Percentiles rank a stretch among this genome's conserved stretches.
These are phyloP conservation scores for Rhinocladiella mackenziei DNA, from an alignment of 2,329 filamentous ascomycete species.

Conservation along the genomic window DNA sequence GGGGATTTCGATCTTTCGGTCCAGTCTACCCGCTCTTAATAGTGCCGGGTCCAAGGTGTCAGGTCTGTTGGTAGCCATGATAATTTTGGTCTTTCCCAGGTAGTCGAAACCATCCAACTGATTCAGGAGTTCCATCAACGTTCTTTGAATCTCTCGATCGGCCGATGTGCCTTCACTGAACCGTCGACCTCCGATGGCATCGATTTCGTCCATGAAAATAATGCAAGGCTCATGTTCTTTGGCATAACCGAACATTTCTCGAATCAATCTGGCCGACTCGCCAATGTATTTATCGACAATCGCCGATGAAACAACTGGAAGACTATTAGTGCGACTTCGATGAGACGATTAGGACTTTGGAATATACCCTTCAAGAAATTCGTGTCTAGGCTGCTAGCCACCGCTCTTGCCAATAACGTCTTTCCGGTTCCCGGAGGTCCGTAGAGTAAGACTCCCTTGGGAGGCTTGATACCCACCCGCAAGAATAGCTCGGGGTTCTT, in stretches of 20 bases:
- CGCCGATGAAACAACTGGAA: slow-evolving; percentile 86
- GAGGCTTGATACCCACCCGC: slow-evolving; percentile 96
- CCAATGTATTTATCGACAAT: slow-evolving; percentile 99
- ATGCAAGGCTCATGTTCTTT: slow-evolving; percentile 99
- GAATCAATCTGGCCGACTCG: slow-evolving; percentile 92
- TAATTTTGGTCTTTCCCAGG: slow-evolving; percentile 98
- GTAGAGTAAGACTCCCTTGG: slow-evolving; percentile 94
- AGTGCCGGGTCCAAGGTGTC: slow-evolving; percentile 93
- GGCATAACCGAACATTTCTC: slow-evolving; percentile 99
- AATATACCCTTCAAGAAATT: slow-evolving; percentile 90
- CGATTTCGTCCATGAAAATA: slow-evolving; percentile 99
- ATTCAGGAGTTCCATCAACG: slow-evolving; percentile 96
- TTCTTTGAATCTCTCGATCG: slow-evolving; percentile 96
- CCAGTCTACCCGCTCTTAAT: slow-evolving; percentile 84
- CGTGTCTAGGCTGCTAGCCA: slow-evolving; percentile 93
- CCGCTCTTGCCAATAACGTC: slow-evolving; percentile 87
- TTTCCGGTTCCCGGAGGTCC: slow-evolving; percentile 96
- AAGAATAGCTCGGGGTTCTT: slow-evolving; percentile 99
- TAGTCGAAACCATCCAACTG: slow-evolving; percentile 99
- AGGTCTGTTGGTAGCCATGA: slow-evolving; percentile 98
- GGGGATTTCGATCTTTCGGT: slow-evolving; percentile 97
- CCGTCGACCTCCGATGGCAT: slow-evolving; percentile 91
- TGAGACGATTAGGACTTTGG: not conserved
- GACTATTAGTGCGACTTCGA: not conserved
- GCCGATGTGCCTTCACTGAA: slow-evolving; percentile 97